Conservation (phyloP, 2,329 filamentous ascomycete genomes). For the Aspergillus novoparasiticus region DNA sequence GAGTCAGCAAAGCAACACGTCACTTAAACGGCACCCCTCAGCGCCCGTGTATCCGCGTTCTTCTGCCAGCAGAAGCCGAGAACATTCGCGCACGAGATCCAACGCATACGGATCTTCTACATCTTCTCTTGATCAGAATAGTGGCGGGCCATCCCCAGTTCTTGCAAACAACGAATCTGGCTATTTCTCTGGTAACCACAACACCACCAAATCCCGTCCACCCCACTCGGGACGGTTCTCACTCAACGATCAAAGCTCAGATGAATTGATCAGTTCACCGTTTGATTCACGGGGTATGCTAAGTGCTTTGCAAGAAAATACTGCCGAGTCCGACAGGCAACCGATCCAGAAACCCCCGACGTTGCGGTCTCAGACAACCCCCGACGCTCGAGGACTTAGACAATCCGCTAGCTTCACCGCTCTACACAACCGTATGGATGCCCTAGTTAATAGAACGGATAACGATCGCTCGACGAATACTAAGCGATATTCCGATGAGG, state of each 20-base stretch:
- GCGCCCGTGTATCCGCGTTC: conserved; percentile 49
- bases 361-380: conserved; percentile 53
- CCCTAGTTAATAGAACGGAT: conserved; percentile 46
- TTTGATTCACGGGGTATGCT: conserved; percentile 50
- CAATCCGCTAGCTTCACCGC: conserved; percentile 68
- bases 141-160: conserved; percentile 43
- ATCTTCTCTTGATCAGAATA: conserved; percentile 51
- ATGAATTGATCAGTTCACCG: conserved; percentile 49
- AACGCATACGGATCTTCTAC: conserved; percentile 51
- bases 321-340: conserved; percentile 34
- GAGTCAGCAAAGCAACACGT: conserved; percentile 46
- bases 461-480: conserved; percentile 55
- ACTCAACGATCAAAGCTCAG: conserved; percentile 42
- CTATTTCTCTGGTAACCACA: conserved; percentile 27
- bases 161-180: conserved; percentile 35
- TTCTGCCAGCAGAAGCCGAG: conserved; percentile 40
- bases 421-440: conserved; percentile 55
- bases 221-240: conserved; percentile 39
- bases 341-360: conserved; percentile 46
- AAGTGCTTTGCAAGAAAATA: conserved; percentile 45
- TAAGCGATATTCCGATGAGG: conserved; percentile 81
- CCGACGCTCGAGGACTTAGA: conserved; percentile 63
- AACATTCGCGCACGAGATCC: conserved; percentile 49
- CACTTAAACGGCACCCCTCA: conserved; percentile 51
- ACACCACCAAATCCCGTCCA: conserved; percentile 35